Evolutionary conservation across 2,329 filamentous ascomycete species (phyloP), one percentile per base, ranked within the genome.

Genomic region (Diplodia corticola): DNA sequence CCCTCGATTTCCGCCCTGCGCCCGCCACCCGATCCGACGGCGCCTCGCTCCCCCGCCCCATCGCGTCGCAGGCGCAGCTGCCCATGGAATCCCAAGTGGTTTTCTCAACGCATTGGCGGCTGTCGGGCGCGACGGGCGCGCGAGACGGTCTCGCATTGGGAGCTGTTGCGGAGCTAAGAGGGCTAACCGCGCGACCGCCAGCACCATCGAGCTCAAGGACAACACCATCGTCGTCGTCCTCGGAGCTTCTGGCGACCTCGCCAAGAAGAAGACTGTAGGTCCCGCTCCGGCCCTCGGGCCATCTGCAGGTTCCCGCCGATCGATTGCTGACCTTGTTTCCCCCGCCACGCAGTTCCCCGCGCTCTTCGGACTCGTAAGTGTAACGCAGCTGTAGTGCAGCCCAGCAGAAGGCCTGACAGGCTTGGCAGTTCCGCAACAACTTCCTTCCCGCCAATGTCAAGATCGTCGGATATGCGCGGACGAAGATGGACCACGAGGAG

Each of bases 191-290:
- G 33, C 57, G 49, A 59, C 49, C 57, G 37, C 72, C 79, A 96
- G 92, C 77, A 89, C 88, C 75, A 86, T 96, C 81, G 95, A 99
- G 88, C 89, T 99, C 77, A 99, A 97, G 86, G 92, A 98, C 77
- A 96, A 99, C 86, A 99, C 95, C 71, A 88, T 93, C 77, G 96
- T 99, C 75, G 87, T 99, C 75, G 95, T 99, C 74, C 89, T 99
- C 72, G 95, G 95, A 76, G 95, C 95, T 71, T 99, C 95, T 63
- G 95, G 95, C 75, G 95, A 99, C 85, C 84, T 99, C 72, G 95
- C 95, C 61, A 99, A 99, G 87, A 99, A 99, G 90, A 99, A 99
- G 89, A 99, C 95, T 53, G 93, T 96, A 82, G 79, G 88, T 79
- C 33, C 26, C 55, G 26, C 26, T 33, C 44, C 17, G 57, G 57